Base-by-base conservation (phyloP, 768 basidiomycete species). In the Lactarius tabidus region DNA sequence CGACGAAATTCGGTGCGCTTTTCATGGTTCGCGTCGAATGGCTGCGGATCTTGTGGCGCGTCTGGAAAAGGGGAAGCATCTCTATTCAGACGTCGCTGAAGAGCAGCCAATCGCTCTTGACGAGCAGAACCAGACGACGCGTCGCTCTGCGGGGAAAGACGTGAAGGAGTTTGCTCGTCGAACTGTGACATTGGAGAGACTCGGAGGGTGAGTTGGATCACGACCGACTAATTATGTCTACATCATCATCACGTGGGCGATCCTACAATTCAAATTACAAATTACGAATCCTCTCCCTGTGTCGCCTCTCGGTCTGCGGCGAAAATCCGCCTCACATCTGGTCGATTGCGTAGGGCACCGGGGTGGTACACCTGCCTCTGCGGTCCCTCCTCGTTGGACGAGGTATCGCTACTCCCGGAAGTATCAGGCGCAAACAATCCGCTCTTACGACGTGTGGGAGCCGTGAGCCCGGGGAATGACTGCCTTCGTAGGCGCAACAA, bases 1-100 rank as follows among this genome's bases (percentile, higher is more conserved):
- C 91, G 80, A 52, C 91, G 82, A 74, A 93, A 92, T 62, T 79
- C 78, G 72, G 88, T 89, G 48, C 87, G 84, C 60, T 81, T 82
- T 60, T 88, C 88, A 69, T 88, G 84, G 66, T 91, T 83, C 66
- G 79, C 69, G 63, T 74, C 75, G 60, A 76, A 77, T 9, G 68
- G 66, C 35, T 64, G 43, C 48, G 70, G 67, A 12, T 60, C 57
- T 31, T 66, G 51, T 39, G 2, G 10, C 18, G 9, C 41, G 14
- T 51, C 48, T 51, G n/a, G 14, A 51, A 51, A n/a, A 26, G 48
- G 48, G 23, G 55, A 36, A 2, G 67, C 26, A 17, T 31, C 55
- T 26, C 45, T 26, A 36, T 26, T 38, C 20, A 72, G 67, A 28
- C 72, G 67, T 17, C 72, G 72, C 63, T 76, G 72, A 48, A 75